Evolutionary conservation across 1,284 basidiomycete genomes (phyloP), one percentile per base, ranked within the genome.

Genomic region (Sphagnurus paluster): DNA sequence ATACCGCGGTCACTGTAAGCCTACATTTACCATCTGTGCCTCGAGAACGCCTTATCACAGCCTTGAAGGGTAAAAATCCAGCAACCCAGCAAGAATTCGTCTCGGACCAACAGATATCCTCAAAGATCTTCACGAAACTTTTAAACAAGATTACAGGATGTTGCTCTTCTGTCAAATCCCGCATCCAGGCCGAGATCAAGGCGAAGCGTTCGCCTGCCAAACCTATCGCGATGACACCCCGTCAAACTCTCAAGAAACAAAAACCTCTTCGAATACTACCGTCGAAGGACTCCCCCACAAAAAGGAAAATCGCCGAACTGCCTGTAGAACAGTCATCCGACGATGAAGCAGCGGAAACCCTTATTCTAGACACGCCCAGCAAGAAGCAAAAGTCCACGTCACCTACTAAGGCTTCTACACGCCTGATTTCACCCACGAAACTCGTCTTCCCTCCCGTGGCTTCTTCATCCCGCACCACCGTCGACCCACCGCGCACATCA

Each of bases 171-270:
- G 40, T 63, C 10, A 58, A 56, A 43, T 43, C 52, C 28, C 50
- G 54, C 3, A 59, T 68, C 11, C 41, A 57, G 17, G 35, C 45
- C 19, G 51, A 55, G 19, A 26, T 47, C 10, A 51, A 50, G 26
- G 33, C 26, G 1, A 42, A 37, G 28, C 42, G 39, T 6, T 52
- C 53, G 9, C 49, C 55, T 5, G 34, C 45, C 16, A 63, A 55
- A 45, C 10, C 34, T 13, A 23, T 41, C 23, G 38, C 46, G n/a
- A 25, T 42, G 25, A 54, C 48, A 10, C 56, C 56, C 1, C 52
- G 53, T 21, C 57, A 49, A 37, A 56, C 57, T 6, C 63, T 52
- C 17, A 54, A 49, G 10, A 59, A 59, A 44, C 42, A 49, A 9
- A 59, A 59, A 44, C 42, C 55, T 3, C n/a, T 34, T 2, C 53